Conservation (phyloP, 2,329 filamentous ascomycete species). For the Pseudogymnoascus sp. region DNA sequence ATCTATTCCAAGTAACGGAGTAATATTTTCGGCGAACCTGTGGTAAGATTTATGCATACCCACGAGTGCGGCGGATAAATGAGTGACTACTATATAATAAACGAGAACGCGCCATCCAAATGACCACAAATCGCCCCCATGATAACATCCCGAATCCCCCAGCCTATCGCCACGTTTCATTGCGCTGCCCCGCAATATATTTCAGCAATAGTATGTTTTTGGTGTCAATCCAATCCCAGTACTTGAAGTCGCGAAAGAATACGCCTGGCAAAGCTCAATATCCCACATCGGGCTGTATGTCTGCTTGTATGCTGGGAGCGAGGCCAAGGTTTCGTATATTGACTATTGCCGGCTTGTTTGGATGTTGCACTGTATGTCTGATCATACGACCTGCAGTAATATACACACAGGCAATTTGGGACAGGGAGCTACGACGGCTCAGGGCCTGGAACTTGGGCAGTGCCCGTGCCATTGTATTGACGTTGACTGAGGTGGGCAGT, state of each 20-base stretch:
- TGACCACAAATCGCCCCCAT: background rate
- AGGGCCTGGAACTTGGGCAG: background rate
- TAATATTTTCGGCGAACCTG: background rate
- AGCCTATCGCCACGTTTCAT: background rate
- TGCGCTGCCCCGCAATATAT: background rate
- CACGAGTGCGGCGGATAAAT: background rate
- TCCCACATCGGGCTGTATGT: background rate
- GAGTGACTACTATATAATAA: background rate
- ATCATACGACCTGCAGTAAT: background rate
- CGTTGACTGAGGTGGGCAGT: background rate
- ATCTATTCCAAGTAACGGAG: background rate
- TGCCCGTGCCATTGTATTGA: background rate
- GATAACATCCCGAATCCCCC: background rate
- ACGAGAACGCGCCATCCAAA: background rate
- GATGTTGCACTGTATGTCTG: background rate
- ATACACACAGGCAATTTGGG: background rate
- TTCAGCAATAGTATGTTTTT: background rate
- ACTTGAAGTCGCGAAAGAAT: background rate
- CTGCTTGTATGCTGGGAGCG: background rate
- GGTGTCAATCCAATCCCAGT: background rate
- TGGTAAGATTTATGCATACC: background rate
- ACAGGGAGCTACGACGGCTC: background rate
- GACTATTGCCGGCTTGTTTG: background rate
- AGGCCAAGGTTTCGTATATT: background rate
- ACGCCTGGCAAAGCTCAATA: background rate